These are phyloP conservation scores for Rhynchosporium secalis DNA, from an alignment of 2,329 filamentous ascomycete genomes.

Conservation along the genomic window DNA sequence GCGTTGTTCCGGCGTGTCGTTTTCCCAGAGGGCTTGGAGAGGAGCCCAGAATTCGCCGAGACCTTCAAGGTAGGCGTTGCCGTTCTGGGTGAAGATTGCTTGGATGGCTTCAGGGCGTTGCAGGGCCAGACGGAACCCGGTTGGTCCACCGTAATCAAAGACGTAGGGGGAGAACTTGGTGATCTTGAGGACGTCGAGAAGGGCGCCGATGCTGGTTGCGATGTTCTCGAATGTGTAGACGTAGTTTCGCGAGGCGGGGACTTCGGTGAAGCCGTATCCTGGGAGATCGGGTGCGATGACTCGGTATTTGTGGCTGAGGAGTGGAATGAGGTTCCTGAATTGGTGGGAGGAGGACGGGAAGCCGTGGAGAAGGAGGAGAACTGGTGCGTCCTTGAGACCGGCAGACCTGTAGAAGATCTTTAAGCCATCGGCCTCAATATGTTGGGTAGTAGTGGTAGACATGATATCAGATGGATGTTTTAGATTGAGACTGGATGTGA, in stretches of 20 bases:
- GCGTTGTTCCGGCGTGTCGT: constrained; percentile 20
- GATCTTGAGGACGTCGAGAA: constrained; percentile 50
- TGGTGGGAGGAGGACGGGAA: constrained; percentile 47
- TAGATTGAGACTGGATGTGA: background rate
- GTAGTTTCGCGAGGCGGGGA: constrained; percentile 50
- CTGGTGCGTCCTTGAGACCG: constrained; percentile 38
- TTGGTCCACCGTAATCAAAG: constrained; percentile 63
- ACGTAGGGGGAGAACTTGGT: constrained; percentile 56
- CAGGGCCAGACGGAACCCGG: constrained; percentile 54
- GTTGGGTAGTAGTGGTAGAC: constrained; percentile 22
- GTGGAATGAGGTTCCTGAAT: constrained; percentile 48
- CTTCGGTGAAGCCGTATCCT: constrained; percentile 58
- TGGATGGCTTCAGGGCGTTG: constrained; percentile 48
- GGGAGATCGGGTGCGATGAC: constrained; percentile 59
- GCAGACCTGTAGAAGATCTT: constrained; percentile 46
- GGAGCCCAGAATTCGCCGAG: constrained; percentile 43
- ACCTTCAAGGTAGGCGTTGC: constrained; percentile 60
- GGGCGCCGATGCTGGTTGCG: constrained; percentile 48
- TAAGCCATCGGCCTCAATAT: constrained; percentile 40
- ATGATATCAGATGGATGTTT: constrained; percentile 9
- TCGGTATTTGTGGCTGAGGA: constrained; percentile 43
- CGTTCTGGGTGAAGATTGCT: constrained; percentile 59
- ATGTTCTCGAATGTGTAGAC: constrained; percentile 56
- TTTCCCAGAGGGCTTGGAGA: constrained; percentile 28
- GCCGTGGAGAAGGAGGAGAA: constrained; percentile 48